Conservation (phyloP, 2,329 filamentous ascomycete species). For the Colletotrichum ledebouriae region DNA sequence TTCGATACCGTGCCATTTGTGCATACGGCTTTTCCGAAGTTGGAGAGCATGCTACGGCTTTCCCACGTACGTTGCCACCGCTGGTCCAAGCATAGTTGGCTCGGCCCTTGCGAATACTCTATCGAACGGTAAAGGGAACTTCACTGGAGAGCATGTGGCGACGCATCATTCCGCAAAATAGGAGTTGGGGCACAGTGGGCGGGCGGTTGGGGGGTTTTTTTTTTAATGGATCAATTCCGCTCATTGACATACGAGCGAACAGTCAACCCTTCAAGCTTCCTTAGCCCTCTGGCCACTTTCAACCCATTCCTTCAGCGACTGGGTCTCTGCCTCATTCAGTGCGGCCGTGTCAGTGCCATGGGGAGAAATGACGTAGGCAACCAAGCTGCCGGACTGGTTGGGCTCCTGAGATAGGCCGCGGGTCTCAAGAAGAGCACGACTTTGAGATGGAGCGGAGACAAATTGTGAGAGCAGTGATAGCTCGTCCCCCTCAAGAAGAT, state of each 20-base stretch:
- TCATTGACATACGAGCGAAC: not conserved
- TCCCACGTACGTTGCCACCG: too few species aligned
- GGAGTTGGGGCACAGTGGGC: too few species aligned
- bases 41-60: too few species aligned
- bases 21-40: constrained; percentile 1
- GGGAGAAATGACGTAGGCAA: constrained; percentile 36
- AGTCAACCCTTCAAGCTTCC: not conserved
- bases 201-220: too few species aligned
- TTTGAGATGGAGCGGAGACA: constrained; percentile 19
- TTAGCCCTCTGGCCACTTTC: constrained; percentile 7
- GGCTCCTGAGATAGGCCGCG: constrained; percentile 8
- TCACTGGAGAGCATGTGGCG: too few species aligned
- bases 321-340: constrained; percentile 35
- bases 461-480: constrained; percentile 30
- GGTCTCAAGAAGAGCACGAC: constrained; percentile 18
- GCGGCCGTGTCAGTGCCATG: constrained; percentile 33
- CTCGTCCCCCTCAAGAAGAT: constrained; percentile 37
- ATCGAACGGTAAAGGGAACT: too few species aligned
- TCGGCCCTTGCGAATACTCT: not conserved
- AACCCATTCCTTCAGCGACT: constrained; percentile 40
- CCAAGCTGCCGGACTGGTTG: constrained; percentile 28
- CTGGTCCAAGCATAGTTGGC: too few species aligned
- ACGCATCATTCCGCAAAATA: too few species aligned
- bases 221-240: too few species aligned
- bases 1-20: not conserved